Evolutionary conservation across 106 monocot species (phyloP).

Genomic region (Dendrobium nobile): DNA sequence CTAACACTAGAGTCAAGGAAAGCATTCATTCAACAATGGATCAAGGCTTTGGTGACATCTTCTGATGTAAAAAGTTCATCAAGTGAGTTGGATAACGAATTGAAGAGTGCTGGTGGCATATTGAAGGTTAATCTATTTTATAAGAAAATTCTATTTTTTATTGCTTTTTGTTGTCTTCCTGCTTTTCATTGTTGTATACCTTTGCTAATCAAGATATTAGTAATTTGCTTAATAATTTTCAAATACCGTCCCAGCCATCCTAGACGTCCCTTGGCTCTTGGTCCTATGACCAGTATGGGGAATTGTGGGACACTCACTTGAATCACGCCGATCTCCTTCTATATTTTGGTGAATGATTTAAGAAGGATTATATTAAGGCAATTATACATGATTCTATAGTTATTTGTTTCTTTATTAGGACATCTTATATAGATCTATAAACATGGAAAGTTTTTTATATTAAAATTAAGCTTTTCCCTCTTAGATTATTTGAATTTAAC

Average conservation of each 20-base stretch:
- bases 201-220: background rate
- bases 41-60: constrained; percentile 26
- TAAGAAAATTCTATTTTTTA: background rate
- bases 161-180: background rate
- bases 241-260: background rate
- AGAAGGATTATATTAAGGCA: too few relatives aligned
- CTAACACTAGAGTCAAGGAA: constrained; percentile 86
- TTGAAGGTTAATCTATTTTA: constrained; percentile 45
- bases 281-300: too few relatives aligned
- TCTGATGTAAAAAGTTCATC: constrained; percentile 31
- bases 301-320: too few relatives aligned
- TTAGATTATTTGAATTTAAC: too few relatives aligned
- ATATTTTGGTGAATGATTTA: too few relatives aligned
- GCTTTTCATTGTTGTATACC: background rate
- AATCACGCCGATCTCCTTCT: too few relatives aligned
- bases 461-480: too few relatives aligned
- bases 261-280: too few relatives aligned
- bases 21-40: constrained; percentile 60
- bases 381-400: too few relatives aligned
- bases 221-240: background rate
- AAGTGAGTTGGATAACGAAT: constrained; percentile 19
- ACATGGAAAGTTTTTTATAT: too few relatives aligned
- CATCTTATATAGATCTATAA: too few relatives aligned
- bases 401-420: too few relatives aligned
- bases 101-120: constrained; percentile 42